These are phyloP conservation scores for Teunomyces barrocoloradensis DNA, from an alignment of 805 yeast genomes.

Conservation along the genomic window DNA sequence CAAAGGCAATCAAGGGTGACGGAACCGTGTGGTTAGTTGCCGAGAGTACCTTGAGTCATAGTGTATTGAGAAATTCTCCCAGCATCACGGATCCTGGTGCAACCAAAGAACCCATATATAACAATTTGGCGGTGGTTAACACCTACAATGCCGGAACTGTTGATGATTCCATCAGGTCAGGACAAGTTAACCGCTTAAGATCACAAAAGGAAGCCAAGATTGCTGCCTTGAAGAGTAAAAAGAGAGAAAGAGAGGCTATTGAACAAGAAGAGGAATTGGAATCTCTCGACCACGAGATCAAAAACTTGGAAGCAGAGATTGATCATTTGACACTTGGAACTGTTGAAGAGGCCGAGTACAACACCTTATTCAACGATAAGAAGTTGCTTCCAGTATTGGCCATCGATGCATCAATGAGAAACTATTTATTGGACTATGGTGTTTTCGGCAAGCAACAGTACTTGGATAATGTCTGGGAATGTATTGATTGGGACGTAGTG, in stretches of 20 bases:
- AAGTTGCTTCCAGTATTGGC: conserved; percentile 61
- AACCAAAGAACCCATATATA: conserved; percentile 21
- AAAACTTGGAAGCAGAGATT: conserved; percentile 9
- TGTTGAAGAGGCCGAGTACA: conserved; percentile 41
- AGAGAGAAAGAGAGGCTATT: conserved; percentile 19
- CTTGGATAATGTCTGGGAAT: conserved; percentile 43
- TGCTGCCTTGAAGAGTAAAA: conserved; percentile 24
- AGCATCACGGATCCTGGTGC: conserved; percentile 10
- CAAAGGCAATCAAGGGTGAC: conserved; percentile 75
- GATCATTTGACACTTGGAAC: conserved; percentile 32
- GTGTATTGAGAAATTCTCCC: conserved; percentile 18
- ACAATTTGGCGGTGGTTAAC: conserved; percentile 64
- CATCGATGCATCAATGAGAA: conserved; percentile 69
- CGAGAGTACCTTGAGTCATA: conserved; percentile 36
- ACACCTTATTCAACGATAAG: conserved; percentile 32
- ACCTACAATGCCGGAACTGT: conserved; percentile 92
- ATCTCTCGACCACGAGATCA: conserved; percentile 7
- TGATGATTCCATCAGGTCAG: conserved; percentile 54
- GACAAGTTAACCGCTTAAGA: conserved; percentile 46
- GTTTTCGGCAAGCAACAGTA: conserved; percentile 52
- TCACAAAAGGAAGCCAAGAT: conserved; percentile 31
- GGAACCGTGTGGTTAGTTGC: conserved; percentile 92
- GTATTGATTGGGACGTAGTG: conserved; percentile 45
- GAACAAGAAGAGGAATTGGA: conserved; percentile 12
- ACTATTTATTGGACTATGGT: conserved; percentile 72